Evolutionary conservation across 1,284 basidiomycete species (phyloP).

Genomic region (Termitomyces sp.): DNA sequence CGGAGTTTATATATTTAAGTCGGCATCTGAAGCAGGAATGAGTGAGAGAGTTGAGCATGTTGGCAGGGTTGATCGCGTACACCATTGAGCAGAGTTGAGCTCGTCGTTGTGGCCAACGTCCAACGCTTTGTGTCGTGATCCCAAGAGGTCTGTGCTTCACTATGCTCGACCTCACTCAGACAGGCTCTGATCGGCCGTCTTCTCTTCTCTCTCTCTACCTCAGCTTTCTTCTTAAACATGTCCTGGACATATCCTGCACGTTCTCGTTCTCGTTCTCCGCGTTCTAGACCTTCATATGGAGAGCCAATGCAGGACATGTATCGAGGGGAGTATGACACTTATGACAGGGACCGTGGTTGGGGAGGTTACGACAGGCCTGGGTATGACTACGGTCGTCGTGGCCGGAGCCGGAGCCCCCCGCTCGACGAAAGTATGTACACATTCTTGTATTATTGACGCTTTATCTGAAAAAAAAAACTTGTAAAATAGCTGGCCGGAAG

Average conservation of each 20-base stretch:
- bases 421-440: slow-evolving; percentile 56
- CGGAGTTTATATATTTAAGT: slow-evolving; percentile 27
- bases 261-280: slow-evolving; percentile 77
- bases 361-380: slow-evolving; percentile 52
- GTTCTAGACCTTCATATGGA: slow-evolving; percentile 50
- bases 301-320: slow-evolving; percentile 53
- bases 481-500: slow-evolving; percentile 55
- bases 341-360: slow-evolving; percentile 68
- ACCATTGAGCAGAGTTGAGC: slow-evolving; percentile 46
- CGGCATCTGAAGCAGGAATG: slow-evolving; percentile 41
- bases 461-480: slow-evolving; percentile 12
- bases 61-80: slow-evolving; percentile 57
- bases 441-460: background rate
- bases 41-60: slow-evolving; percentile 23
- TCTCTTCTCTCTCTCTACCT: slow-evolving; percentile 57
- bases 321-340: slow-evolving; percentile 60
- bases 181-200: slow-evolving; percentile 65
- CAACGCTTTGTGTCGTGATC: slow-evolving; percentile 55
- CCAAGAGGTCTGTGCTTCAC: slow-evolving; percentile 84
- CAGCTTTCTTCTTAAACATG: slow-evolving; percentile 53
- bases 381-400: slow-evolving; percentile 61
- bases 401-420: slow-evolving; percentile 69
- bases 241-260: slow-evolving; percentile 69
- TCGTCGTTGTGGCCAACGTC: slow-evolving; percentile 49
- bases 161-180: slow-evolving; percentile 73